A percentile compares a stretch with the other conserved stretches of the same genome.
Evolutionary conservation across 352 stramenopile genomes (phyloP).

Genomic region (Phytophthora capsici): DNA sequence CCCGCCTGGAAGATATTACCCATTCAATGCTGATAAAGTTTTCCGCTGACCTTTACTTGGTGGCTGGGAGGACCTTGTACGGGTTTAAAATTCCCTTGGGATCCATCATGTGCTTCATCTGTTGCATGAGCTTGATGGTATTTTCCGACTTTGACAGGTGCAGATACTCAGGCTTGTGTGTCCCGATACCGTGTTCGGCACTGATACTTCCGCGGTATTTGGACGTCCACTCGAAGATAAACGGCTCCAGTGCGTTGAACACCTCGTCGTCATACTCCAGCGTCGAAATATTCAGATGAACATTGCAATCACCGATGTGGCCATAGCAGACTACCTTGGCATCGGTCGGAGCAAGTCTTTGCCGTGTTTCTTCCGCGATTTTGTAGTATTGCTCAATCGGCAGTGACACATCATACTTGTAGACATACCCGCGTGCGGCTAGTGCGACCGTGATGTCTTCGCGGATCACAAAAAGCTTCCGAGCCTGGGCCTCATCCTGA

Average conservation of each 20-base stretch:
- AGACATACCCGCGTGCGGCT: constrained; percentile 88
- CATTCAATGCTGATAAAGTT: not conserved
- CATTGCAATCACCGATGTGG: constrained; percentile 96
- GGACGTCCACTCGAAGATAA: constrained; percentile 86
- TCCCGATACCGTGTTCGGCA: constrained; percentile 97
- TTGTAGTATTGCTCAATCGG: constrained; percentile 92
- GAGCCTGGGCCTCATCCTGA: constrained; percentile 91
- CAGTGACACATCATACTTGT: constrained; percentile 99
- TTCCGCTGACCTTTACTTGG: constrained; percentile 20
- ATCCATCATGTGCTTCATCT: constrained; percentile 96
- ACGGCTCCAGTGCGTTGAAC: constrained; percentile 71
- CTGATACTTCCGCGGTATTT: constrained; percentile 94
- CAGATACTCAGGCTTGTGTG: constrained; percentile 93
- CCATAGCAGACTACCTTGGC: constrained; percentile 90
- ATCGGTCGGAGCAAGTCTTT: constrained; percentile 49
- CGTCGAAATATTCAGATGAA: constrained; percentile 96
- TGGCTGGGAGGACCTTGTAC: constrained; percentile 90
- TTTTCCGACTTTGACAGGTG: constrained; percentile 82
- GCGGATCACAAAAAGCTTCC: constrained; percentile 94
- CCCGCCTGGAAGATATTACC: constrained; percentile 7
- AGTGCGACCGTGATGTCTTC: constrained; percentile 94
- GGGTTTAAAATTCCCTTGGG: constrained; percentile 97
- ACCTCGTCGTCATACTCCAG: constrained; percentile 71
- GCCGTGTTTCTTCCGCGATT: constrained; percentile 85
- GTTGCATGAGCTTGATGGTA: constrained; percentile 91